phyloP scores from a whole-genome alignment of 805 yeast species.

The Yarrowia sp. region DNA sequence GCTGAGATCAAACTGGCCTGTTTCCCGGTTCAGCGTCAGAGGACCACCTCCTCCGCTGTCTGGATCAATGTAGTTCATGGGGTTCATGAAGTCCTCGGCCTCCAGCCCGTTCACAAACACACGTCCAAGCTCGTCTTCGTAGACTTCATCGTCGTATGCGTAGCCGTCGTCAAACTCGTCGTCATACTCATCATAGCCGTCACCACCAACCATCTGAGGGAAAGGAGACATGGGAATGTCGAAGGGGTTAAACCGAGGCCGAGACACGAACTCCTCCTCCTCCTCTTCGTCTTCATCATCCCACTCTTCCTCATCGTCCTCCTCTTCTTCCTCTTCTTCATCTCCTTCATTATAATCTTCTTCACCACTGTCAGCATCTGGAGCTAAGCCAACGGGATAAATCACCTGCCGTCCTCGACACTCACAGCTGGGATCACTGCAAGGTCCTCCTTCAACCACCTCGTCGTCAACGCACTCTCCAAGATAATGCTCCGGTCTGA shows the following conservation, averaged over 20 bases:
- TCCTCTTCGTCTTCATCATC: not conserved
- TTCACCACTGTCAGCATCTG: not conserved
- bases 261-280: not conserved
- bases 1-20: conserved; percentile 4
- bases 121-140: conserved; percentile 12
- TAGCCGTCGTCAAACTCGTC: conserved; percentile 1
- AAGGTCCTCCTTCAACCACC: not conserved
- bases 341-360: not conserved
- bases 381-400: conserved; percentile 10
- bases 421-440: not conserved
- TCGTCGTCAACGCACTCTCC: conserved; percentile 15
- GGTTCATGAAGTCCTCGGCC: conserved; percentile 7
- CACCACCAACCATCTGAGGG: too few species aligned
- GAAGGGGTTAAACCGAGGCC: too few species aligned
- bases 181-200: not conserved
- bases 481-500: not conserved
- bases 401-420: not conserved
- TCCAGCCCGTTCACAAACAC: not conserved
- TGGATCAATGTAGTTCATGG: conserved; percentile 12
- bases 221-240: too few species aligned
- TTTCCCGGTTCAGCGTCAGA: not conserved
- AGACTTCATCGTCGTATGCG: not conserved
- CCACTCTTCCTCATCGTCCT: not conserved
- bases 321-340: not conserved
- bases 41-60: not conserved